Evolutionary conservation across 306 rosid species (phyloP).

Genomic region (Lathyrus tuberosus): DNA sequence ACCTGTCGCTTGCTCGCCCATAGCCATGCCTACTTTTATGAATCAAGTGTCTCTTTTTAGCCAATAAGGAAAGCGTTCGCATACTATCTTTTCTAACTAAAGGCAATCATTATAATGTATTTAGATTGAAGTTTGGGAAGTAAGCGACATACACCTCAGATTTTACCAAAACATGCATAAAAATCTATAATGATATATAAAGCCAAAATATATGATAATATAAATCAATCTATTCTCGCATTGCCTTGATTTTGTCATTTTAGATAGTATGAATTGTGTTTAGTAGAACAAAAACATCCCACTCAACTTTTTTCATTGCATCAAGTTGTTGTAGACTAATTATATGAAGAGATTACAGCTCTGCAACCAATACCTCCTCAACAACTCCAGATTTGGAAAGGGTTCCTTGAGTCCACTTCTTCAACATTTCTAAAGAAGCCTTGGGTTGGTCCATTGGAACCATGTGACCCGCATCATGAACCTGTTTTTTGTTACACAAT

Average conservation of each 20-base stretch:
- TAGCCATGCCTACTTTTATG: too few relatives aligned
- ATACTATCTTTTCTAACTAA: too few relatives aligned
- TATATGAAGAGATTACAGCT: constrained; percentile 50
- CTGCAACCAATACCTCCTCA: constrained; percentile 53
- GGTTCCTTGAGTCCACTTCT: constrained; percentile 77
- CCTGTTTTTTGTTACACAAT: constrained; percentile 55
- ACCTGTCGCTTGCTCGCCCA: too few relatives aligned
- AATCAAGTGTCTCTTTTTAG: too few relatives aligned
- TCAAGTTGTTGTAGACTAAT: constrained; percentile 16
- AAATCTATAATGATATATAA: not conserved
- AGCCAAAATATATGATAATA: too few relatives aligned
- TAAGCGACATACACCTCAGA: not conserved
- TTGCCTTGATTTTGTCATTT: constrained; percentile 6
- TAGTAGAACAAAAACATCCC: not conserved
- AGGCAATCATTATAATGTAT: too few relatives aligned
- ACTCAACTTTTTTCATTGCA: constrained; percentile 9
- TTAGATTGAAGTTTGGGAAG: not conserved
- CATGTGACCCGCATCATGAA: constrained; percentile 96
- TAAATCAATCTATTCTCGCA: not conserved
- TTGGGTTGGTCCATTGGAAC: constrained; percentile 99
- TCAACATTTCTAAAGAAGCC: constrained; percentile 93
- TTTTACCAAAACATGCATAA: constrained; percentile 15
- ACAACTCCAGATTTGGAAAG: constrained; percentile 53
- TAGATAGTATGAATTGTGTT: constrained; percentile 13
- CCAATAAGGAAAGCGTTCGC: too few relatives aligned